Percentiles rank a stretch among this genome's conserved stretches.
Evolutionary conservation across 805 yeast species (phyloP).

Genomic region (Sugiyamaella boreocaroliniensis): DNA sequence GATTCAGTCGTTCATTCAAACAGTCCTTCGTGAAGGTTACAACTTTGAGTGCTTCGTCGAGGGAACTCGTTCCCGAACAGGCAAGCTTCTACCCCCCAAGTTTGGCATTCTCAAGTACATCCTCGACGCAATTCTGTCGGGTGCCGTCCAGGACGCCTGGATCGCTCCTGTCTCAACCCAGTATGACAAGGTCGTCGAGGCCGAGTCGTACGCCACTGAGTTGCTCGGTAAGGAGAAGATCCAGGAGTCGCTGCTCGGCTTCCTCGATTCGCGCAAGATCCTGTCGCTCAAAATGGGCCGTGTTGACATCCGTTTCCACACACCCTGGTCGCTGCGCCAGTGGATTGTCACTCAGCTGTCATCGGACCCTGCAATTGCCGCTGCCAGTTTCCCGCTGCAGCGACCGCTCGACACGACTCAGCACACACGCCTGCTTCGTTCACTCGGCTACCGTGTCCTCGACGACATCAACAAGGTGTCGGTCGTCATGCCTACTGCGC

Average conservation of each 20-base stretch:
- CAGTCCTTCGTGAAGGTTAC: conserved; percentile 41
- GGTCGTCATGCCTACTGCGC: conserved; percentile 47
- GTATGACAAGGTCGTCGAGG: conserved; percentile 54
- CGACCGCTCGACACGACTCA: conserved; percentile 7
- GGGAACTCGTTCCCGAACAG: conserved; percentile 61
- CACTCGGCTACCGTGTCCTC: conserved; percentile 48
- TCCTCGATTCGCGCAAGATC: conserved; percentile 30
- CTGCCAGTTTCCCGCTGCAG: conserved; percentile 6
- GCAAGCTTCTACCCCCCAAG: conserved; percentile 56
- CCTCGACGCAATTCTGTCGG: conserved; percentile 40
- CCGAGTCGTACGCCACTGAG: conserved; percentile 48
- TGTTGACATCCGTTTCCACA: conserved; percentile 36
- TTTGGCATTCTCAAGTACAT: conserved; percentile 53
- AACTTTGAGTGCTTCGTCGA: conserved; percentile 57
- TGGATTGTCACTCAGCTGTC: conserved; percentile 29
- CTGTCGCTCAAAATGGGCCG: conserved; percentile 34
- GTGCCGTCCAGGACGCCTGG: conserved; percentile 36
- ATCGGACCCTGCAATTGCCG: conserved; percentile 4
- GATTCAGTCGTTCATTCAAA: conserved; percentile 41
- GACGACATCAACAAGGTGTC: conserved; percentile 46
- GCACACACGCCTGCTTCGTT: conserved; percentile 33
- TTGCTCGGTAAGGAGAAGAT: conserved; percentile 51
- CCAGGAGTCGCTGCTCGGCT: conserved; percentile 42
- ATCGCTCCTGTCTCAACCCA: conserved; percentile 53
- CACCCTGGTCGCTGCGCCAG: conserved; percentile 36